These are phyloP conservation scores for Triticum monococcum DNA, from an alignment of 176 grass and related monocot genomes.

Conservation along the genomic window DNA sequence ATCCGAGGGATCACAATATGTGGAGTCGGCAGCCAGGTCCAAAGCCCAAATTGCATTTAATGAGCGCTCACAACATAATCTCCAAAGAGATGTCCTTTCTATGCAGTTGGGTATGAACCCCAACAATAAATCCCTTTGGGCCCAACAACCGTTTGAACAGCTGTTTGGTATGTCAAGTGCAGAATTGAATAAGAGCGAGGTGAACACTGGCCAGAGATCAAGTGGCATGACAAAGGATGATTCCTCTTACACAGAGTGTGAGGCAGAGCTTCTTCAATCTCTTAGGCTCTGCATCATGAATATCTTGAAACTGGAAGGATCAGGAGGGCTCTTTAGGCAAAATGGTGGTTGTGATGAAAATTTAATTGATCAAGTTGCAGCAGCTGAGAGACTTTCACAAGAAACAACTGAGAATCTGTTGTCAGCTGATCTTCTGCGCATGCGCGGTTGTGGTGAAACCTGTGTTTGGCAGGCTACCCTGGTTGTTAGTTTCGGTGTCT, in stretches of 20 bases:
- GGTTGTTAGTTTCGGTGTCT: constrained; percentile 89
- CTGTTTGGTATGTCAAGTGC: constrained; percentile 62
- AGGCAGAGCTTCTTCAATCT: constrained; percentile 76
- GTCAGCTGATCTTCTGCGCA: constrained; percentile 32
- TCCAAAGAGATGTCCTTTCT: constrained; percentile 58
- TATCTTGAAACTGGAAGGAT: constrained; percentile 79
- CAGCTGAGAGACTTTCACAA: constrained; percentile 54
- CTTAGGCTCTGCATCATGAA: constrained; percentile 71
- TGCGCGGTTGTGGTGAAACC: constrained; percentile 64
- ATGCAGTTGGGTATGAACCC: constrained; percentile 55
- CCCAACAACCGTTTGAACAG: constrained; percentile 90
- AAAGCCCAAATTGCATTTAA: constrained; percentile 60
- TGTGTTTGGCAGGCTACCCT: constrained; percentile 77
- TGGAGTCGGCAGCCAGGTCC: constrained; percentile 49
- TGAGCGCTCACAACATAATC: constrained; percentile 62
- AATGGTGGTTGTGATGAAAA: constrained; percentile 82
- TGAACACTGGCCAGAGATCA: constrained; percentile 37
- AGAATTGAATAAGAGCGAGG: constrained; percentile 46
- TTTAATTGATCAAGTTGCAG: constrained; percentile 73
- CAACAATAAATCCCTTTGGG: constrained; percentile 79
- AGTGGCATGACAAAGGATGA: constrained; percentile 46
- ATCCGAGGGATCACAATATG: constrained; percentile 66
- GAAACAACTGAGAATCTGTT: constrained; percentile 33
- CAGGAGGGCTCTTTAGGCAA: constrained; percentile 82
- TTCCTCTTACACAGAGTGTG: constrained; percentile 69